Conservation (phyloP, 441 rosid genomes). For the Flueggea neowawraea region DNA sequence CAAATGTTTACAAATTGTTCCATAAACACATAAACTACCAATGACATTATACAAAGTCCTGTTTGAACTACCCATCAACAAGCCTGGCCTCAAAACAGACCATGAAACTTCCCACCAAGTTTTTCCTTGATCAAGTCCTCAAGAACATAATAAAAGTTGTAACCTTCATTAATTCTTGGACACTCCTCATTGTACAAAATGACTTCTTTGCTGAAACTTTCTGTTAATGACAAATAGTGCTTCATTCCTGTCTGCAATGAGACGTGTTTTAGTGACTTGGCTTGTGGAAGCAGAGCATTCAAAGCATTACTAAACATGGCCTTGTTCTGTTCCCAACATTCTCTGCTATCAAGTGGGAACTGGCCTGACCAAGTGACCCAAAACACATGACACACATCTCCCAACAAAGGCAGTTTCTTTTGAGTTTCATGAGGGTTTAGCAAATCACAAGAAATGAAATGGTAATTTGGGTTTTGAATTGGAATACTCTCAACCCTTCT, state of each 20-base stretch:
- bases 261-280: slow-evolving; percentile 57
- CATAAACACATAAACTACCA: slow-evolving; percentile 80
- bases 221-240: slow-evolving; percentile 57
- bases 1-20: slow-evolving; percentile 54
- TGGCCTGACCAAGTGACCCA: slow-evolving; percentile 86
- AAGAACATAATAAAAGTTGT: slow-evolving; percentile 63
- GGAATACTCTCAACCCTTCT: slow-evolving; percentile 38
- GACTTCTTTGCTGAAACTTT: slow-evolving; percentile 18
- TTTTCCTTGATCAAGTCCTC: slow-evolving; percentile 74
- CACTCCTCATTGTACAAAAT: slow-evolving; percentile 50
- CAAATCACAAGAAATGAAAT: slow-evolving; percentile 78
- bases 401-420: slow-evolving; percentile 31
- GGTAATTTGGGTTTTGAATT: slow-evolving; percentile 36
- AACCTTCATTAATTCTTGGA: slow-evolving; percentile 38
- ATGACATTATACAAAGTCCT: slow-evolving; percentile 66
- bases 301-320: slow-evolving; percentile 72
- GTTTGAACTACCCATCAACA: slow-evolving; percentile 61
- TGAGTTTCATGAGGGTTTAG: slow-evolving; percentile 51
- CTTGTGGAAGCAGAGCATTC: slow-evolving; percentile 49
- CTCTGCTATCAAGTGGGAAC: slow-evolving; percentile 45
- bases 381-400: slow-evolving; percentile 66
- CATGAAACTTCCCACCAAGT: slow-evolving; percentile 45
- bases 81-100: slow-evolving; percentile 90
- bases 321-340: slow-evolving; percentile 69
- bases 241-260: slow-evolving; percentile 89